Conservation (phyloP, 1,284 basidiomycete genomes). For the Amylostereum areolatum region DNA sequence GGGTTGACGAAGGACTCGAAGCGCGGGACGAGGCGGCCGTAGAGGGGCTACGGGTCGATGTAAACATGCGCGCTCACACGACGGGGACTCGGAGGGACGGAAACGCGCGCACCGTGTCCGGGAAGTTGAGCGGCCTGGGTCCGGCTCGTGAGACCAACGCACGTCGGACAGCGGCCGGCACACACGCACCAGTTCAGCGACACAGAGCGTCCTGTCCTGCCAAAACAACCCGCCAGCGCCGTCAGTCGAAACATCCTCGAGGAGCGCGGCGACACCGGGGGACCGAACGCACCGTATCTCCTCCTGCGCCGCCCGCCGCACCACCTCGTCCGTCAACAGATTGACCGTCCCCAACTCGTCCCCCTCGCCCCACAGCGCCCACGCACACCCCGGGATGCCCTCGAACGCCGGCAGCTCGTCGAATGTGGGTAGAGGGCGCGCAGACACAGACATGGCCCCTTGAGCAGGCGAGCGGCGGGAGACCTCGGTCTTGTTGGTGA, state of each 20-base stretch:
- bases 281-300: conserved; percentile 46
- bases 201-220: conserved; percentile 24
- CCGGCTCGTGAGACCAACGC: conserved; percentile 1
- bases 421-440: conserved; percentile 41
- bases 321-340: conserved; percentile 58
- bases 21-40: conserved; percentile 46
- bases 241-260: too few species aligned
- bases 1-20: conserved; percentile 34
- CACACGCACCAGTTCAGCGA: conserved; percentile 55
- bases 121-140: conserved; percentile 61
- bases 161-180: conserved; percentile 1
- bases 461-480: too few species aligned
- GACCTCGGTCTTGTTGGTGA: too few species aligned
- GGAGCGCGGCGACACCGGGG: too few species aligned
- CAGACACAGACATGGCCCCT: not conserved
- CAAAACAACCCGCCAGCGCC: not conserved
- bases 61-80: not conserved
- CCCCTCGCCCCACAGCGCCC: conserved; percentile 65
- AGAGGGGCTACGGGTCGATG: conserved; percentile 40
- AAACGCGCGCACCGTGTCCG: conserved; percentile 40
- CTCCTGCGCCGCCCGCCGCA: conserved; percentile 52
- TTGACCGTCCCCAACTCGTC: conserved; percentile 72
- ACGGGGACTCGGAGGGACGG: too few species aligned
- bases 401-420: conserved; percentile 58
- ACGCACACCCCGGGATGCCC: conserved; percentile 58